Base-by-base conservation (phyloP, 495 filamentous ascomycete genomes). In the Podospora pseudocomata region DNA sequence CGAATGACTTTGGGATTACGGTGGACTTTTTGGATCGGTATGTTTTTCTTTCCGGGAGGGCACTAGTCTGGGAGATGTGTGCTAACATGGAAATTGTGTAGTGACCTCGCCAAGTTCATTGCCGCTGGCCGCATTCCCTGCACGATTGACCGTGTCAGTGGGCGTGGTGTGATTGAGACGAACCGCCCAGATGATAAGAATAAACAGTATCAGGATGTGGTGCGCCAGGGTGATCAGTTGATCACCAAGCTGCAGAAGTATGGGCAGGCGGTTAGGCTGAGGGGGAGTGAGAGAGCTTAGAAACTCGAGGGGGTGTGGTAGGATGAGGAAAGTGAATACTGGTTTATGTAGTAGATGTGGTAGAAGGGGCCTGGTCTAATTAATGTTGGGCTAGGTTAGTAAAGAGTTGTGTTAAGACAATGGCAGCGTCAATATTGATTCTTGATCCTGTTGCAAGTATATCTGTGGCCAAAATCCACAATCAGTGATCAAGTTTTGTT, bases 191-290 rank as follows among this genome's bases (percentile, higher is more conserved):
- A 97, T 75, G 93, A 97, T 79, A 98, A 98, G 87, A 97, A 97
- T 84, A 96, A 96, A 84, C 95, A 99, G 80, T 99, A 98, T 78
- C 88, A 93, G 62, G 95, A 97, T 74, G 92, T 97, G 44, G 92
- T 99, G 62, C 95, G 94, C 84, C 94, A 97, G 74, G 95, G 95
- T 30, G 95, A 99, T 80, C 89, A 94, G 73, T 81, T 99, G 61
- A 97, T 99, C 78, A 99, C 96, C 68, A 99, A 99, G 85, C 84
- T 99, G 63, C 95, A 99, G 82, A 99, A 98, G 83, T 99, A 97
- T 75, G 95, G 95, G 23, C 95, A 99, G 82, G 90, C 94, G 3
- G 95, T 99, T 34, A 85, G 96, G 72, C 85, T 99, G 80, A 86
- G 96, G 68, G 95, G 95, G 27, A 98, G 94, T 77, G 95, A 98